Percentiles rank a stretch among this genome's conserved stretches.
Evolutionary conservation across 805 yeast genomes (phyloP).

Genomic region (Nakazawaea sp.): DNA sequence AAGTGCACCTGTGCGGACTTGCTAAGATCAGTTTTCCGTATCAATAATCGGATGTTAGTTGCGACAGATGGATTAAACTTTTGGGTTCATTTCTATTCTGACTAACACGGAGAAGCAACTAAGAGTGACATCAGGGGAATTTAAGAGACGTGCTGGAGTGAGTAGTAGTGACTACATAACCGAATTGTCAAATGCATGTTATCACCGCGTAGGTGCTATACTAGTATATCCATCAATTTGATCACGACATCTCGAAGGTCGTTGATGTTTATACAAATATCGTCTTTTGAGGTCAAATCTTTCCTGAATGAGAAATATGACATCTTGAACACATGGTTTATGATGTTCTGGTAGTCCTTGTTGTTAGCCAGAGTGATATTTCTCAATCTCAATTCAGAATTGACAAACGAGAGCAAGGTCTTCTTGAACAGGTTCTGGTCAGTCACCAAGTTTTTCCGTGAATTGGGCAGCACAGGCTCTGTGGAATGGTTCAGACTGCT

Average conservation of each 20-base stretch:
- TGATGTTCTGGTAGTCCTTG: conserved; percentile 26
- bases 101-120: no score
- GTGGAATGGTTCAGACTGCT: not conserved
- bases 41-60: no score
- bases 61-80: no score
- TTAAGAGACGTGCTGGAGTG: no score
- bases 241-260: conserved; percentile 28
- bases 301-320: conserved; percentile 30
- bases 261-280: conserved; percentile 18
- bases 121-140: no score
- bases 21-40: no score
- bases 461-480: no score
- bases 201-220: no score
- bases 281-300: conserved; percentile 12
- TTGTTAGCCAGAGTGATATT: conserved; percentile 21
- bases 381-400: conserved; percentile 28
- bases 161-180: no score
- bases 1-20: no score
- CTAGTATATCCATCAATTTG: conserved; percentile 23
- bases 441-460: not conserved
- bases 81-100: no score
- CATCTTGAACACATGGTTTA: conserved; percentile 27
- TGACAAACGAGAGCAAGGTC: conserved; percentile 25
- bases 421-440: conserved; percentile 27
- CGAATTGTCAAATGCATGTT: no score